Evolutionary conservation across 2,329 filamentous ascomycete species (phyloP), one percentile per base, ranked within the genome.

Genomic region (Fusarium oligoseptatum): DNA sequence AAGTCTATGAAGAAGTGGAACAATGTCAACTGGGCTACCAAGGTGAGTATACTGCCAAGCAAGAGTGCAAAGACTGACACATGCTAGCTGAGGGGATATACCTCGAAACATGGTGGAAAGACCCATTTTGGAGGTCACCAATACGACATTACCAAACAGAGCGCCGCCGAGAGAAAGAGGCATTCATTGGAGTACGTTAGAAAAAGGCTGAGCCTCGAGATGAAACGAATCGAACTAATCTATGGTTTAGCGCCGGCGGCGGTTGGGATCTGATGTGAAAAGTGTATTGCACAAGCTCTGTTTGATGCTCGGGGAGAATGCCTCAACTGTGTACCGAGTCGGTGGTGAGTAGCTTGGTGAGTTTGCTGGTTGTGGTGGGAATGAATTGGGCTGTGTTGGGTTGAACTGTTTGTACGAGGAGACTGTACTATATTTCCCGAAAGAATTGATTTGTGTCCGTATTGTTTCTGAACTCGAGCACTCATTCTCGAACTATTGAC

Each of bases 131-230:
- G 71, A 14, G 71, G 60, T 1, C 22, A 67, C 2, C 2, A 41
- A 0, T 73, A 39, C n/a, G 71, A 73, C 17, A 73, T 70, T 1
- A 70, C 70, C 1, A 70, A 8, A 17, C 50, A 73, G 27, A 43
- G 14, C 17, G 45, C 52, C 17, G 56, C 39, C 3, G 22, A 68
- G 36, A 71, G 70, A 15, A 39, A 63, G 6, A 11, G 15, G 39
- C 11, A 71, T 22, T 50, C 36, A 2, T 2, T 60, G 11, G 36
- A 11, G 61, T 63, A 60, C 34, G 50, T 45, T n/a, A 55, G 10
- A 14, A 12, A 43, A 22, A 12, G 20, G 20, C 20, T 48, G 12
- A 15, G 17, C 15, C 22, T 17, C 24, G 43, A 48, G 22, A 7
- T 43, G 41, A 22, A 6, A 12, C 11, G 41, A 43, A 43, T 2